Evolutionary conservation across 331 rosid genomes (phyloP), one percentile per base, ranked within the genome.

Genomic region (Pyracantha coccinea): DNA sequence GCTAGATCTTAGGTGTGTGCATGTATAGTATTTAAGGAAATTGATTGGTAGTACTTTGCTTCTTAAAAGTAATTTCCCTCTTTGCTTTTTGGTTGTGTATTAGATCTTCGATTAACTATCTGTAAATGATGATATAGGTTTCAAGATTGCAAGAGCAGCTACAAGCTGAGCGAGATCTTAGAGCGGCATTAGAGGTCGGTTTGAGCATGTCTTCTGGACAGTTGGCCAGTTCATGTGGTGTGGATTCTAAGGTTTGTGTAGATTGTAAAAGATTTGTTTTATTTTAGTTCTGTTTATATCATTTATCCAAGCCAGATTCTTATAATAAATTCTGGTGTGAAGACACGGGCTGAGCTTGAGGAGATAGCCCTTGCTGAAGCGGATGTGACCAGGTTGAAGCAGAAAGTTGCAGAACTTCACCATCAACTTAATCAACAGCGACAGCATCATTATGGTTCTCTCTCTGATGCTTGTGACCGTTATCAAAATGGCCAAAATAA

Each of bases 311-410:
- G 75, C 21, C 77, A 59, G 68, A 77, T 77, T 82, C 87, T 91
- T 78, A 79, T 41, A n/a, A 78, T 81, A 66, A 60, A 71, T 72
- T 53, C 58, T 71, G 82, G 32, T 85, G 79, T 82, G 82, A 83
- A 95, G 99, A 90, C 99, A 70, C 90, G 97, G 84, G 98, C 96
- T 21, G 99, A 95, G 80, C 96, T 95, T 57, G 99, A 95, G 88
- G 99, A 95, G 86, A 95, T 95, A 79, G 99, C 99, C 47, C 96
- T 95, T 80, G 99, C 99, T 50, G 99, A 95, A 85, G 99, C 99
- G 35, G 99, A 95, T 66, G 99, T 95, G 72, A 97, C 97, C 70
- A 87, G 98, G 85, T 85, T 95, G 89, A 95, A 95, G 88, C 99
- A 92, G 90, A 95, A 95, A 84, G 99, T 95, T 89, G 94, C 97